A percentile compares a stretch with the other conserved stretches of the same genome.
Evolutionary conservation across 306 rosid species (phyloP).

Genomic region (Styphnolobium japonicum): DNA sequence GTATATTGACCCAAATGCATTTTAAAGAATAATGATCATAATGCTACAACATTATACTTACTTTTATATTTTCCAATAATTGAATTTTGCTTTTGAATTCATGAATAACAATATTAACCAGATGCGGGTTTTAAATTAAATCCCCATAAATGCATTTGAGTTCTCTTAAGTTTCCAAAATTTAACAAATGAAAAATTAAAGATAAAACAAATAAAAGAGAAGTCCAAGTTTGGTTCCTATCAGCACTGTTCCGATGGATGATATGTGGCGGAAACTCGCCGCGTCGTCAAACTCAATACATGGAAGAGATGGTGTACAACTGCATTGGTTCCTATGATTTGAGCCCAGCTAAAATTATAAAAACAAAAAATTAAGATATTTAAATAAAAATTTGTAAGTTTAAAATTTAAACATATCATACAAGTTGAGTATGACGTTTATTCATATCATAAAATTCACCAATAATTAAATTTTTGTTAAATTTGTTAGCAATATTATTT

Average conservation of each 20-base stretch:
- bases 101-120: neutral
- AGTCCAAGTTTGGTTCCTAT: neutral
- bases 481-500: too few species aligned
- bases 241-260: constrained; percentile 9
- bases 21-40: neutral
- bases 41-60: neutral
- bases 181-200: neutral
- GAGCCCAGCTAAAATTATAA: too few species aligned
- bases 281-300: constrained; percentile 8
- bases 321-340: constrained; percentile 1
- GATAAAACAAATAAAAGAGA: neutral
- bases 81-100: neutral
- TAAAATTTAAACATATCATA: too few species aligned
- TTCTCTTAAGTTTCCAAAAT: neutral
- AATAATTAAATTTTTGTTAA: too few species aligned
- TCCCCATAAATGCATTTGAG: neutral
- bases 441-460: too few species aligned
- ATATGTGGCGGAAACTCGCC: constrained; percentile 34
- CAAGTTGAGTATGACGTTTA: too few species aligned
- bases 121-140: neutral
- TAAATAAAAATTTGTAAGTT: too few species aligned
- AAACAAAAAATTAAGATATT: too few species aligned
- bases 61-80: neutral
- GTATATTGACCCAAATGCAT: neutral
- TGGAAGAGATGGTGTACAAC: neutral